Evolutionary conservation across 1,284 basidiomycete genomes (phyloP).

Genomic region (Cryptococcus amylolentus): DNA sequence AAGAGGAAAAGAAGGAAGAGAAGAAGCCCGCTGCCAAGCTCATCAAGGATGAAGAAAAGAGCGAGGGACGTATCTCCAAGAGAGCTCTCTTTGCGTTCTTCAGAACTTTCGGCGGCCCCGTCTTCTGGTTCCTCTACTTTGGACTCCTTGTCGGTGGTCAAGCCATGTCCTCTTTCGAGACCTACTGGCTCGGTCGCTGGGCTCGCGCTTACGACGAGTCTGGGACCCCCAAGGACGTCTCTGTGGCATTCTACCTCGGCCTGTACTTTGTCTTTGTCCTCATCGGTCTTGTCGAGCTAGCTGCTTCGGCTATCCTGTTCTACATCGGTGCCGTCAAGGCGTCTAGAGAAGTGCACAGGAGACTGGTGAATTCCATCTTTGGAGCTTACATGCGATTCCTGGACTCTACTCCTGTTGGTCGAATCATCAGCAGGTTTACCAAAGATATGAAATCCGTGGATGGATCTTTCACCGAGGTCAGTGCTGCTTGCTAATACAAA

Average conservation of each 20-base stretch:
- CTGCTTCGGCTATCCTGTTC: constrained; percentile 43
- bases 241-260: constrained; percentile 52
- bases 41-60: constrained; percentile 60
- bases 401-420: constrained; percentile 60
- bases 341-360: constrained; percentile 58
- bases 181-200: constrained; percentile 62
- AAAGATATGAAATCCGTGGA: constrained; percentile 56
- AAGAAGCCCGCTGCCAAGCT: constrained; percentile 48
- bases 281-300: constrained; percentile 31
- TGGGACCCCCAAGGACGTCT: constrained; percentile 30
- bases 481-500: constrained; percentile 1
- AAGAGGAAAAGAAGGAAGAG: constrained; percentile 37
- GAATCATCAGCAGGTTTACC: constrained; percentile 60
- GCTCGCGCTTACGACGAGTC: constrained; percentile 56
- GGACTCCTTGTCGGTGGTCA: constrained; percentile 34
- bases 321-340: constrained; percentile 55
- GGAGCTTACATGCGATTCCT: constrained; percentile 60
- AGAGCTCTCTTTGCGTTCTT: constrained; percentile 50
- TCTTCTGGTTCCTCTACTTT: constrained; percentile 49
- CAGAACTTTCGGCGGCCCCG: constrained; percentile 48
- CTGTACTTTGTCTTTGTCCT: constrained; percentile 52
- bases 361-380: constrained; percentile 59
- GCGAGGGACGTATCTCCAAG: constrained; percentile 55
- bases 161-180: constrained; percentile 51
- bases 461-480: constrained; percentile 40